Percentiles rank a stretch among this genome's conserved stretches.
Evolutionary conservation across 192 early-diverging fungal genomes (phyloP).

Genomic region (Backusella tarrabulga): DNA sequence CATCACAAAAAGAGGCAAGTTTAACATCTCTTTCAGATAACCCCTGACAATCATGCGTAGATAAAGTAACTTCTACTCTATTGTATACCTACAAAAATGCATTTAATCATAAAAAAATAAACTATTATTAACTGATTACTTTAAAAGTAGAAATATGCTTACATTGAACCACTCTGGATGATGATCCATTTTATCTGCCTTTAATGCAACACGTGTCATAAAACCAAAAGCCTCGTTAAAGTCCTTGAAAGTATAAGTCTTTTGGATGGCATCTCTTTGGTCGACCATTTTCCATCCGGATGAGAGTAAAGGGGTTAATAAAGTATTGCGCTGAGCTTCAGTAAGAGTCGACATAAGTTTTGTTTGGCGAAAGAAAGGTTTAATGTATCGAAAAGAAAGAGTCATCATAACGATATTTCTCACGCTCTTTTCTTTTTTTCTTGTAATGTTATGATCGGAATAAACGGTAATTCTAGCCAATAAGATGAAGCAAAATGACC

Average conservation of each 20-base stretch:
- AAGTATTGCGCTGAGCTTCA: constrained; percentile 35
- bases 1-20: constrained; percentile 71
- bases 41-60: constrained; percentile 90
- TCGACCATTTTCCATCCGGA: constrained; percentile 61
- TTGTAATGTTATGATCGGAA: not conserved
- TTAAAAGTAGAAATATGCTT: constrained; percentile 15
- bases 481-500: not conserved
- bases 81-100: constrained; percentile 80
- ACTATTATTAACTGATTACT: not conserved
- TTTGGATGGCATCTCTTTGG: constrained; percentile 71
- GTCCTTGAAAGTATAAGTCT: constrained; percentile 74
- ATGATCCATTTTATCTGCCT: constrained; percentile 91
- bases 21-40: constrained; percentile 73
- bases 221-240: constrained; percentile 93
- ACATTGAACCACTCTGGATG: constrained; percentile 96
- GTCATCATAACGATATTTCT: not conserved
- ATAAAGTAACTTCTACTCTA: constrained; percentile 81
- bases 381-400: constrained; percentile 7
- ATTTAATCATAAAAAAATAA: not conserved
- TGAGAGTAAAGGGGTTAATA: constrained; percentile 37
- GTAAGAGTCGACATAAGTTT: constrained; percentile 39
- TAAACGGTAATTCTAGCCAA: not conserved
- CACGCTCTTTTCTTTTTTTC: not conserved
- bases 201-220: constrained; percentile 89
- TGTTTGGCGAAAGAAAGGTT: constrained; percentile 1